These are phyloP conservation scores for Botryotinia convoluta DNA, from an alignment of 2,329 filamentous ascomycete species.

Conservation along the genomic window DNA sequence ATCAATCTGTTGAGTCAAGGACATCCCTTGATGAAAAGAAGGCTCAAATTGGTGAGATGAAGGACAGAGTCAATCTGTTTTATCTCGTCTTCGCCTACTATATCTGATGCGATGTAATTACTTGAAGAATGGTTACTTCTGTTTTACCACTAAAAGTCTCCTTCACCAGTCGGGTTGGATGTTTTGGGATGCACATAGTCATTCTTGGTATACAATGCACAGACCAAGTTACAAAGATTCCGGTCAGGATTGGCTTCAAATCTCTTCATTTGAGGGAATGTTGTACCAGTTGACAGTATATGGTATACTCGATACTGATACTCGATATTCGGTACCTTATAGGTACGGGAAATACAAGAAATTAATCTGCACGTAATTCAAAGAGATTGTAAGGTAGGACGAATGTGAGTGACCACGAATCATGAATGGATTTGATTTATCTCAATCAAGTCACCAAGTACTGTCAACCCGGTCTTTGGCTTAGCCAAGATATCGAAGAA, in stretches of 20 bases:
- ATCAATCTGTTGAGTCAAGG: neutral
- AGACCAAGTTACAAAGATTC: slow-evolving; percentile 9
- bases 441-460: slow-evolving; percentile 10
- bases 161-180: slow-evolving; percentile 18
- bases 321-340: neutral
- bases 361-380: slow-evolving; percentile 5
- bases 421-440: neutral
- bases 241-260: slow-evolving; percentile 7
- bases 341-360: slow-evolving; percentile 3
- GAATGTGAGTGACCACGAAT: neutral
- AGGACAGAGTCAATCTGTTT: neutral
- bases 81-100: slow-evolving; percentile 18
- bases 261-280: neutral
- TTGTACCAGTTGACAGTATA: neutral
- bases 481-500: slow-evolving; percentile 17
- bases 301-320: neutral
- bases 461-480: slow-evolving; percentile 19
- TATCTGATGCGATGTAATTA: slow-evolving; percentile 19
- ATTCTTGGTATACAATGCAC: slow-evolving; percentile 9
- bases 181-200: slow-evolving; percentile 9
- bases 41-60: slow-evolving; percentile 3
- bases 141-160: slow-evolving; percentile 12
- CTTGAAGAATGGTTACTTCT: neutral
- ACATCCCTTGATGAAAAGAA: slow-evolving; percentile 5
- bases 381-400: neutral